Percentiles rank a stretch among this genome's conserved stretches.
Evolutionary conservation across 2,329 filamentous ascomycete species (phyloP).

Genomic region (Trichoderma afroharzianum): DNA sequence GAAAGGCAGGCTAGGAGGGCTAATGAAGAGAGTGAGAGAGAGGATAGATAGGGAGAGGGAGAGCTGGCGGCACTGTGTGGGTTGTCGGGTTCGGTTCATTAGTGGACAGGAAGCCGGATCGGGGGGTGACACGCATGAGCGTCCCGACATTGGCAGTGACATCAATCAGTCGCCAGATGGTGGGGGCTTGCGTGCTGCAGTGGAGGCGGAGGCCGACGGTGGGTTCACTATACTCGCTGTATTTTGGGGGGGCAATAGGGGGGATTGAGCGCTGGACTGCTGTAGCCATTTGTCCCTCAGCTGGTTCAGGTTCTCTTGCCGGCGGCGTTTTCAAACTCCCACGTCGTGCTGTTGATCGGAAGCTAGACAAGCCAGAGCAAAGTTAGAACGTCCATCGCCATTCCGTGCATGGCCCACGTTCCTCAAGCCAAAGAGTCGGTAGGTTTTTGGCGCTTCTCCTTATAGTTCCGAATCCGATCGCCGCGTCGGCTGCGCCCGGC

Average conservation of each 20-base stretch:
- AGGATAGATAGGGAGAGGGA: background rate
- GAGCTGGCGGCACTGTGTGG: background rate
- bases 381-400: background rate
- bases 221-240: background rate
- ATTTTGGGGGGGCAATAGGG: background rate
- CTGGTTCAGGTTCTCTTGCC: background rate
- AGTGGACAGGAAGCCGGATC: conserved; percentile 1
- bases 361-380: background rate
- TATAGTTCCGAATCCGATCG: conserved; percentile 1
- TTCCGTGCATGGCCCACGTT: conserved; percentile 8
- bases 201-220: background rate
- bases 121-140: conserved; percentile 13
- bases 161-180: conserved; percentile 6
- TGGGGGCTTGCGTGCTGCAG: conserved; percentile 5
- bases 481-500: conserved; percentile 2
- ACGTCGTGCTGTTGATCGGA: background rate
- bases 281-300: background rate
- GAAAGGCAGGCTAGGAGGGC: background rate
- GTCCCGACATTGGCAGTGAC: background rate
- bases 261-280: background rate
- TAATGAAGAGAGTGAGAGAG: background rate
- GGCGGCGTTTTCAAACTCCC: too few species aligned
- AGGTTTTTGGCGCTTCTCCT: background rate
- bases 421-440: background rate
- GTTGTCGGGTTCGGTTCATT: background rate